These are phyloP conservation scores for Leptomonas seymouri DNA, from an alignment of 208 protist genomes.

Conservation along the genomic window DNA sequence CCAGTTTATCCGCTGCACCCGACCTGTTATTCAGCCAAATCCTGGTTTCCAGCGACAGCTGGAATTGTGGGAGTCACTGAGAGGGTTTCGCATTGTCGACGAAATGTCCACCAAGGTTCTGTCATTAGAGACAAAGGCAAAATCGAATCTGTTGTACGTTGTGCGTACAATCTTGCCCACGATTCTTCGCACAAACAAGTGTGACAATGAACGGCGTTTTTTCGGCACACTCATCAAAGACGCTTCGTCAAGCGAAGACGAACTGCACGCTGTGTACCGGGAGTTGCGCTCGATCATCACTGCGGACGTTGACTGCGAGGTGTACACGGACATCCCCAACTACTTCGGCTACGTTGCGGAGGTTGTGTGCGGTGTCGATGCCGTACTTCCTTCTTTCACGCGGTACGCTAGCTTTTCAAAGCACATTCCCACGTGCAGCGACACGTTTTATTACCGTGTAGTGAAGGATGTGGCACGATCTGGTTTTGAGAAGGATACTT, in stretches of 20 bases:
- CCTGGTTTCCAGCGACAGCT: constrained; percentile 76
- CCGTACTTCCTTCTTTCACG: constrained; percentile 27
- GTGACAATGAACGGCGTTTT: constrained; percentile 55
- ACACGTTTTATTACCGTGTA: constrained; percentile 66
- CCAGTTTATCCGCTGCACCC: constrained; percentile 49
- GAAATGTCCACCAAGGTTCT: constrained; percentile 51
- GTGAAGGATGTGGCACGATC: constrained; percentile 55
- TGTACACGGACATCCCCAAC: constrained; percentile 77
- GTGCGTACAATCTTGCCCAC: constrained; percentile 44
- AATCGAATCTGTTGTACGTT: constrained; percentile 36
- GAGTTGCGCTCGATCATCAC: constrained; percentile 50
- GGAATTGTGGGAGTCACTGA: constrained; percentile 50
- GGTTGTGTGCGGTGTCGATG: constrained; percentile 52
- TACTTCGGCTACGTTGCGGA: constrained; percentile 84
- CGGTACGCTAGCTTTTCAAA: constrained; percentile 23
- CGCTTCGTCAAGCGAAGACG: constrained; percentile 17
- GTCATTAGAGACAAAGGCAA: constrained; percentile 47
- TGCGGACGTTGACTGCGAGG: constrained; percentile 53
- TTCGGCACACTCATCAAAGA: constrained; percentile 52
- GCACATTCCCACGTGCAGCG: constrained; percentile 40
- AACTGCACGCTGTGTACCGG: constrained; percentile 35
- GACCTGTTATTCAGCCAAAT: constrained; percentile 77
- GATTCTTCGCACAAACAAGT: constrained; percentile 57
- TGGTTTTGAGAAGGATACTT: constrained; percentile 54
- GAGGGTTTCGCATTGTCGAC: constrained; percentile 61